Conservation (phyloP, 1,139 yeast species). For the Magnusiomyces tetraspermus region DNA sequence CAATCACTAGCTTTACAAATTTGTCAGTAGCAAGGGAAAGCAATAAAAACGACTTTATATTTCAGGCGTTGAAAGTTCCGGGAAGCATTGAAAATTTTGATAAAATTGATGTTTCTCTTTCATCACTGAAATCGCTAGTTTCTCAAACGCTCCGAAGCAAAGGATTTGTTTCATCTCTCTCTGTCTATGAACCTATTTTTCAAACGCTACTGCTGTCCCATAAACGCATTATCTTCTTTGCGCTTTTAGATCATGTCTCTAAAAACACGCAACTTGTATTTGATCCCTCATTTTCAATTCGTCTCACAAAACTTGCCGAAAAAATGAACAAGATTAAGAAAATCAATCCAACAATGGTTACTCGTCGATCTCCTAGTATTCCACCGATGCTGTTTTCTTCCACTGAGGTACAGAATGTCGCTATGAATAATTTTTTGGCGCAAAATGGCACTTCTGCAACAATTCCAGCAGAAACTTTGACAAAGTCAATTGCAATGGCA, state of each 20-base stretch:
- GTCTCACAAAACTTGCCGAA: slow-evolving; percentile 1
- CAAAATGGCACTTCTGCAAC: background rate
- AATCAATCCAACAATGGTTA: background rate
- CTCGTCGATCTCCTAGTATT: background rate
- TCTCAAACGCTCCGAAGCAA: background rate
- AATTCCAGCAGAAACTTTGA: background rate
- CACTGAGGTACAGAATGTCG: background rate
- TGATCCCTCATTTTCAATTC: background rate
- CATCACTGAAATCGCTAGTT: background rate
- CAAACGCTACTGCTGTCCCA: background rate
- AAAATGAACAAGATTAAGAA: slow-evolving; percentile 1
- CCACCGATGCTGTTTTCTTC: background rate
- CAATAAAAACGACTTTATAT: background rate
- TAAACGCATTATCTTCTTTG: background rate
- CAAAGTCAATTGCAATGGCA: background rate
- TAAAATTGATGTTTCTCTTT: no score
- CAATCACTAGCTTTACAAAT: background rate
- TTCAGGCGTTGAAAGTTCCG: no score
- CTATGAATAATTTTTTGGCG: background rate
- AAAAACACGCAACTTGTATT: background rate
- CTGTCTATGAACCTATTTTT: background rate
- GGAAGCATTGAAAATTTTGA: no score
- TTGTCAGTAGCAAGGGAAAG: background rate
- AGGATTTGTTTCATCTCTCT: background rate
- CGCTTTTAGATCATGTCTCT: background rate